phyloP scores from a whole-genome alignment of 495 filamentous ascomycete genomes.

The Hypoxylon cercidicola region DNA sequence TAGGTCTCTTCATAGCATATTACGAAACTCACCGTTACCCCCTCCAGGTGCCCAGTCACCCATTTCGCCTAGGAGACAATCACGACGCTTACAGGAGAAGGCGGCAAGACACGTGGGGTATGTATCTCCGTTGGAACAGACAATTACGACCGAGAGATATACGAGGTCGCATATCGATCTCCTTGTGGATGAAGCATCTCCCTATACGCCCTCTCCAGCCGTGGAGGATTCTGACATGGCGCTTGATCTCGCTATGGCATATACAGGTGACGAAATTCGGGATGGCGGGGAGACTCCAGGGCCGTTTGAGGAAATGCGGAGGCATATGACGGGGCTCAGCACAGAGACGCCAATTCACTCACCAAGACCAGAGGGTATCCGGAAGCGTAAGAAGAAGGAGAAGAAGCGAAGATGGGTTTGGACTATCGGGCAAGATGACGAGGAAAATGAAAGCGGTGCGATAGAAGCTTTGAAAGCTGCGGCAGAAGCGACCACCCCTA shows the following conservation, averaged over 20 bases:
- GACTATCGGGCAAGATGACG: slow-evolving; percentile 60
- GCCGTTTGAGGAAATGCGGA: slow-evolving; percentile 67
- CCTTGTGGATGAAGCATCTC: slow-evolving; percentile 60
- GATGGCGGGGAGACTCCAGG: slow-evolving; percentile 67
- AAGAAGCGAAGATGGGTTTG: slow-evolving; percentile 65
- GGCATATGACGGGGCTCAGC: slow-evolving; percentile 58
- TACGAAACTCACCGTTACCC: slow-evolving; percentile 78
- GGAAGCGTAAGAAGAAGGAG: slow-evolving; percentile 58
- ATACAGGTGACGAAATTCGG: slow-evolving; percentile 58
- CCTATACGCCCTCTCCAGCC: slow-evolving; percentile 53
- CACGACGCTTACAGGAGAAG: slow-evolving; percentile 60
- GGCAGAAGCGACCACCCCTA: slow-evolving; percentile 26
- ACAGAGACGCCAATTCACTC: slow-evolving; percentile 51
- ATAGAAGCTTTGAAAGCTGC: slow-evolving; percentile 45
- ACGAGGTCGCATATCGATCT: slow-evolving; percentile 66
- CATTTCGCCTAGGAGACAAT: slow-evolving; percentile 57
- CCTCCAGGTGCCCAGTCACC: slow-evolving; percentile 57
- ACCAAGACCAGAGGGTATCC: slow-evolving; percentile 50
- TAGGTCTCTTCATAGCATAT: slow-evolving; percentile 73
- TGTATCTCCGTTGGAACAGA: slow-evolving; percentile 63
- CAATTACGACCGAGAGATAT: slow-evolving; percentile 65
- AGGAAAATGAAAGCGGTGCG: slow-evolving; percentile 54
- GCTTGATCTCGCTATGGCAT: slow-evolving; percentile 60
- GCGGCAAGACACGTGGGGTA: slow-evolving; percentile 62
- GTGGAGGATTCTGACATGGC: slow-evolving; percentile 46